phyloP scores from a whole-genome alignment of 1,139 yeast species.

The Saccharomyces hybrid region DNA sequence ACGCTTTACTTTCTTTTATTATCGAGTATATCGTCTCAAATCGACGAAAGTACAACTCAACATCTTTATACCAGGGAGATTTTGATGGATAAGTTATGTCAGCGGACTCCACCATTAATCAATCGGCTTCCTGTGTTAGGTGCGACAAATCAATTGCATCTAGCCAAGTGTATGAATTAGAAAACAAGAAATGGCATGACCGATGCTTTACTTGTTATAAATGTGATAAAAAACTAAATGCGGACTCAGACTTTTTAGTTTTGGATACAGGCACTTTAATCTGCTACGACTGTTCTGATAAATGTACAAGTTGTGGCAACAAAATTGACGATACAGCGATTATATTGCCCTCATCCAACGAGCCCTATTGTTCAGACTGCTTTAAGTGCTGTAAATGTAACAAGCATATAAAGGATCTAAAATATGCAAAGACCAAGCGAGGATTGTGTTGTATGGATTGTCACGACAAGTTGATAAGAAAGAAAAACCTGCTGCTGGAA shows the following conservation, averaged over 20 bases:
- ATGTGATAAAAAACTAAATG: slow-evolving; percentile 66
- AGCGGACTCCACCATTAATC: background rate
- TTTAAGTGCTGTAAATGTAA: slow-evolving; percentile 87
- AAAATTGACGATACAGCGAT: slow-evolving; percentile 91
- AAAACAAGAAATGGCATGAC: slow-evolving; percentile 91
- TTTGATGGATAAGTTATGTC: slow-evolving; percentile 1
- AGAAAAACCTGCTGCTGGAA: slow-evolving; percentile 1
- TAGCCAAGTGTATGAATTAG: slow-evolving; percentile 73
- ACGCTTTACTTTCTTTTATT: background rate
- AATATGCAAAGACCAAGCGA: slow-evolving; percentile 87
- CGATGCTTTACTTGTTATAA: slow-evolving; percentile 82
- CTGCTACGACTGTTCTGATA: slow-evolving; percentile 83
- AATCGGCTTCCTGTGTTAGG: slow-evolving; percentile 19
- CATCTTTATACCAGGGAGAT: background rate
- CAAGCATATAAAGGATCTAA: slow-evolving; percentile 75
- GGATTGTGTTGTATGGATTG: slow-evolving; percentile 92
- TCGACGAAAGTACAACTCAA: background rate
- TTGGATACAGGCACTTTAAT: slow-evolving; percentile 84
- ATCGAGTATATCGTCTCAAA: background rate
- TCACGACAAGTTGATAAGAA: slow-evolving; percentile 51
- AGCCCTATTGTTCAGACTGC: slow-evolving; percentile 86
- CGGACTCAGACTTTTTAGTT: slow-evolving; percentile 78
- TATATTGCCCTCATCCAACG: slow-evolving; percentile 66
- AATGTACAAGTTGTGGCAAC: slow-evolving; percentile 76
- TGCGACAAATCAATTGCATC: slow-evolving; percentile 42